Conservation (phyloP, 306 rosid genomes). For the Gleditsia sinensis region DNA sequence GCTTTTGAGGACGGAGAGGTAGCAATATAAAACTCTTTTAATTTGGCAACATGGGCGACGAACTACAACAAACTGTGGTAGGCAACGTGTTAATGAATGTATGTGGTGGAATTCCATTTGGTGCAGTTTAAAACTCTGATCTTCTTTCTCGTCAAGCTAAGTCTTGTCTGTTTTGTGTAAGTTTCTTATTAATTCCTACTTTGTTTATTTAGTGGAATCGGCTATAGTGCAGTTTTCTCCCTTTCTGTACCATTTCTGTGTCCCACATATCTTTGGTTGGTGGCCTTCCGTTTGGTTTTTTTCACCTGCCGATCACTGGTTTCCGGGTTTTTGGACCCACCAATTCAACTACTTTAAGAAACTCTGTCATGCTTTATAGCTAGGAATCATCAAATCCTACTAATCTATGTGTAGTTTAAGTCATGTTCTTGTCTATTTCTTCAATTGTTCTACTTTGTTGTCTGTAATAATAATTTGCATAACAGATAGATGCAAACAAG, state of each 20-base stretch:
- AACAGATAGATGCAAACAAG: too few relatives aligned
- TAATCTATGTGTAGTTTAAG: background rate
- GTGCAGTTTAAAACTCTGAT: background rate
- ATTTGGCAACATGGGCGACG: conserved; percentile 27
- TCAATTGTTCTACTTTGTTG: background rate
- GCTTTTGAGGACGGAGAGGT: background rate
- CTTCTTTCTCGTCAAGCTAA: background rate
- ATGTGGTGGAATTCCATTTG: too few relatives aligned
- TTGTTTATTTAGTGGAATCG: conserved; percentile 14
- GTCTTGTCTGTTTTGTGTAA: background rate
- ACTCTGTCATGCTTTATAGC: background rate
- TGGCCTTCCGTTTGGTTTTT: conserved; percentile 7
- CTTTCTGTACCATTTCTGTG: background rate
- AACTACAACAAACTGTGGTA: background rate
- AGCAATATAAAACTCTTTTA: too few relatives aligned
- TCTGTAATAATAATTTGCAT: background rate
- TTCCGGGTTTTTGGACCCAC: conserved; percentile 24
- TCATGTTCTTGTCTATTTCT: too few relatives aligned
- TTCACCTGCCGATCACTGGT: conserved; percentile 1
- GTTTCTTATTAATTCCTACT: background rate
- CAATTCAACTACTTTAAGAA: background rate
- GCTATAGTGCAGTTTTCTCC: background rate
- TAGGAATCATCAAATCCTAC: background rate
- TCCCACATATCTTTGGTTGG: conserved; percentile 30
- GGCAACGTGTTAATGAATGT: conserved; percentile 4